Base-by-base conservation (phyloP, 257 asterid species). In the Petunia axillaris region DNA sequence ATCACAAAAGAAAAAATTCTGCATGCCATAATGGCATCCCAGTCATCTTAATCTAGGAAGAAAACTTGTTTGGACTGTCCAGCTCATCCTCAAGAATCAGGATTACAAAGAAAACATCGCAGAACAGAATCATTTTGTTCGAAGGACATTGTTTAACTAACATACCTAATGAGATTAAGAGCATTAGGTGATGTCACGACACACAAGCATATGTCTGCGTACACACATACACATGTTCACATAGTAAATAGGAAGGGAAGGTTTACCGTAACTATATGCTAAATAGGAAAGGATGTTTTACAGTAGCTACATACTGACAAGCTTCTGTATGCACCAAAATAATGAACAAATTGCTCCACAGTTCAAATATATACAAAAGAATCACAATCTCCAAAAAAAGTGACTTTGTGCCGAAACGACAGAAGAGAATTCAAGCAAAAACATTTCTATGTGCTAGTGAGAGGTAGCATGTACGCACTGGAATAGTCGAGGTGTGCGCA, bases 391-490 rank as follows among this genome's bases (percentile, higher is more conserved):
- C 36, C 36, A 16, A 40, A 44, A 1, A 68, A 16, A 70, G 58
- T 44, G 39, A 70, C 40, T 44, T 25, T 44, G 58, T 46, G 40
- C 38, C 10, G 46, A 52, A 16, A 25, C 4, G 41, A 2, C 10
- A 70, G 59, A 70, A 70, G 41, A 70, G 76, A 68, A 68, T 68
- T 38, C 48, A 67, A 68, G 41, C 15, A 70, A 46, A 46, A 25
- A 14, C 1, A 46, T 68, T n/a, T 70, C 38, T 9, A 41, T 41
- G 25, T 25, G 25, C 25, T 25, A 25, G 25, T 25, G 25, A 25
- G 25, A 25, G 25, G 25, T 25, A 25, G 25, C 25, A 25, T 25
- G 25, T 25, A 25, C 25, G 25, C 25, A 25, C 0, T 25, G 25
- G 25, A 25, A 25, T 25, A 25, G 25, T 25, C 25, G 25, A 25